Percentiles rank a stretch among this genome's conserved stretches.
Conservation (phyloP, 225 moss, liverwort and hornwort species). For the Marchantia paleacea region DNA sequence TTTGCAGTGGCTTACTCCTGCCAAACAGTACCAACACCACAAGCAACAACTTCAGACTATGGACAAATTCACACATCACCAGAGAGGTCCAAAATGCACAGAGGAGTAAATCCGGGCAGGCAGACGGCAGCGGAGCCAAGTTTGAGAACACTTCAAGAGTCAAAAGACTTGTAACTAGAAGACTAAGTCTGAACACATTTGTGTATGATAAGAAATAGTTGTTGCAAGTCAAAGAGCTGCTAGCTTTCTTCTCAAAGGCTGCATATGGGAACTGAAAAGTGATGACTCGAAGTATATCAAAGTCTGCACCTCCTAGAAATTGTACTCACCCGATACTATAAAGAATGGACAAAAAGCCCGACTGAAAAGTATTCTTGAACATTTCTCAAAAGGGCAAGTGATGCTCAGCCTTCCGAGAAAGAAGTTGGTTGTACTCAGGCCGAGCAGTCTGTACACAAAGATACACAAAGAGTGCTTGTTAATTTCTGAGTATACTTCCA, state of each 20-base stretch:
- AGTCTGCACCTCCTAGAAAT: neutral
- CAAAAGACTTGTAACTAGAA: too few relatives aligned
- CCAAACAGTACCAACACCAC: conserved; percentile 11
- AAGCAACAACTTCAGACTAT: neutral
- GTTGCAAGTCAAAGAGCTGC: too few relatives aligned
- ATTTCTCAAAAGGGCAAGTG: conserved; percentile 61
- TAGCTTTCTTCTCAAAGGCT: neutral
- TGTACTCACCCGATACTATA: conserved; percentile 72
- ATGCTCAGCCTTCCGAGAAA: conserved; percentile 48
- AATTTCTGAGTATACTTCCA: too few relatives aligned
- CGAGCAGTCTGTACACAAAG: conserved; percentile 57
- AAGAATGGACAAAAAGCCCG: conserved; percentile 73
- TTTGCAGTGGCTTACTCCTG: conserved; percentile 92
- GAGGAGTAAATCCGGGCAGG: neutral
- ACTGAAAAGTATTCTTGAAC: conserved; percentile 92
- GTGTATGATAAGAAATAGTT: too few relatives aligned
- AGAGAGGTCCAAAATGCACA: neutral
- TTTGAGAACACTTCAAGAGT: too few relatives aligned
- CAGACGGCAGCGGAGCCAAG: neutral
- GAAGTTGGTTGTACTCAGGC: conserved; percentile 69
- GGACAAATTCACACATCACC: neutral
- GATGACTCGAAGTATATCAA: neutral
- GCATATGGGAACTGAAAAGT: neutral
- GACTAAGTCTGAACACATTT: too few relatives aligned
- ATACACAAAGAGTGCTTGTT: neutral